Evolutionary conservation across 1,139 yeast genomes (phyloP).

Genomic region (Ashbya aceris): DNA sequence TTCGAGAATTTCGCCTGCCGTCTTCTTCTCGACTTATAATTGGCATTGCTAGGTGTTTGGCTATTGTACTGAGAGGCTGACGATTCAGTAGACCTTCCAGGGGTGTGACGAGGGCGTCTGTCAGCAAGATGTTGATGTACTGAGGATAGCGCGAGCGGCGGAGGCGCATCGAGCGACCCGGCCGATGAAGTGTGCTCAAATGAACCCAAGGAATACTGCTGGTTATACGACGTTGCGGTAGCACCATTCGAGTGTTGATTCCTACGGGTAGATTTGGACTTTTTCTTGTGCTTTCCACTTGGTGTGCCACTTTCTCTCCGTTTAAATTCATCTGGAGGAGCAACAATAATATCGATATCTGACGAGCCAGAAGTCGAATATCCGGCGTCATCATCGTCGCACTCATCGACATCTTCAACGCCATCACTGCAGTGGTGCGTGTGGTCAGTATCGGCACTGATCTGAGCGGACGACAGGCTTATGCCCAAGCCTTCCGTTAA

Average conservation of each 20-base stretch:
- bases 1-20: conserved; percentile 11
- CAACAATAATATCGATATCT: conserved; percentile 21
- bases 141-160: conserved; percentile 17
- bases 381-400: conserved; percentile 1
- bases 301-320: background rate
- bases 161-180: conserved; percentile 11
- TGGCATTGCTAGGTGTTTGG: background rate
- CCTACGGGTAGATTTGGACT: background rate
- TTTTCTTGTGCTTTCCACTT: conserved; percentile 2
- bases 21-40: conserved; percentile 5
- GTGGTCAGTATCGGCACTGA: too few relatives aligned
- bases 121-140: conserved; percentile 2
- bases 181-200: conserved; percentile 8
- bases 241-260: conserved; percentile 2
- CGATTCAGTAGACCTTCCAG: conserved; percentile 3
- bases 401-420: background rate
- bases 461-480: background rate
- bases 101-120: conserved; percentile 8
- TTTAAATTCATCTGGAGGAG: conserved; percentile 3
- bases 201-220: conserved; percentile 1
- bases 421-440: too few relatives aligned
- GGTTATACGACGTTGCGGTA: background rate
- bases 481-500: conserved; percentile 8
- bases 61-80: background rate
- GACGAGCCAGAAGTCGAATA: conserved; percentile 12